These are phyloP conservation scores for Ganoderma sp. DNA, from an alignment of 1,284 basidiomycete genomes.

Conservation along the genomic window DNA sequence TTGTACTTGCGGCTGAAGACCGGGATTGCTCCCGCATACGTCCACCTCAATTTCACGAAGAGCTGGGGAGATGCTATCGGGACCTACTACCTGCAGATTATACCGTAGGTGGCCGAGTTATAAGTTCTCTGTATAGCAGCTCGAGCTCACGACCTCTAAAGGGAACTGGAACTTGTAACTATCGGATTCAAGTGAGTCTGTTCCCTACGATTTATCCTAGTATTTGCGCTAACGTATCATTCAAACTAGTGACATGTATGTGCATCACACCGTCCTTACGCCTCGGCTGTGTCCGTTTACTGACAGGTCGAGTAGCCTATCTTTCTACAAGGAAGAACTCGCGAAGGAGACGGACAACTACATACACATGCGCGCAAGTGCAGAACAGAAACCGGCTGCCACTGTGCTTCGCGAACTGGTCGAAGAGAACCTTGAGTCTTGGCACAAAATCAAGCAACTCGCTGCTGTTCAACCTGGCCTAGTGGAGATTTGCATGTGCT, in stretches of 20 bases:
- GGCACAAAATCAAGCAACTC: slow-evolving; percentile 11
- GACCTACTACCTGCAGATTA: slow-evolving; percentile 22
- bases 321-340: slow-evolving; percentile 31
- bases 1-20: slow-evolving; percentile 25
- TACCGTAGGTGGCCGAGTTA: slow-evolving; percentile 21
- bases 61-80: slow-evolving; percentile 21
- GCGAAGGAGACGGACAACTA: slow-evolving; percentile 28
- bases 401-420: slow-evolving; percentile 21
- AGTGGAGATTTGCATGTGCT: slow-evolving; percentile 2
- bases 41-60: slow-evolving; percentile 25
- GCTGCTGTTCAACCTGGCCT: neutral
- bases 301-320: slow-evolving; percentile 15
- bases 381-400: slow-evolving; percentile 11
- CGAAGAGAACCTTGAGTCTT: slow-evolving; percentile 23
- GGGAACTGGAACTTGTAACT: slow-evolving; percentile 26
- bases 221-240: neutral
- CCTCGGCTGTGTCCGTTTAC: too few species aligned
- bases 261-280: neutral
- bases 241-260: slow-evolving; percentile 27
- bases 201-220: neutral
- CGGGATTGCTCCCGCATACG: slow-evolving; percentile 26
- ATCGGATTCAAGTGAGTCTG: slow-evolving; percentile 24
- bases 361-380: slow-evolving; percentile 21
- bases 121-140: too few species aligned
- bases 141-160: neutral